phyloP scores from a whole-genome alignment of 768 basidiomycete species.

The Sarcodon sp. region DNA sequence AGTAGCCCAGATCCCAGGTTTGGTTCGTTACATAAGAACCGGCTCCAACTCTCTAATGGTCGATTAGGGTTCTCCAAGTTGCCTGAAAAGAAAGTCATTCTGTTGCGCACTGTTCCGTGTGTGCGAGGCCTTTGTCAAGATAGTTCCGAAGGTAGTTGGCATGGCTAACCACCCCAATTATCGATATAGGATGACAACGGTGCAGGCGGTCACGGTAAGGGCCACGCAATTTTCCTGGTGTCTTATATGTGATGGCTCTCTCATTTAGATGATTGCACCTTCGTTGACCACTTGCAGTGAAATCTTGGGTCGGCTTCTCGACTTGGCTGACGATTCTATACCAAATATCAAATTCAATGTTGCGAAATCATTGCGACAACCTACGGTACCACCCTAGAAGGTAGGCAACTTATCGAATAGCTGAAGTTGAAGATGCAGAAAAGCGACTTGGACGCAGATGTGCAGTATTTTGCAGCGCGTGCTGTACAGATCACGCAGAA shows the following conservation, averaged over 20 bases:
- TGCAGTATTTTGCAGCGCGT: constrained; percentile 83
- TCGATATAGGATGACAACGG: constrained; percentile 96
- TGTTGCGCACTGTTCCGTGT: constrained; percentile 87
- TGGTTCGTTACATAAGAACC: constrained; percentile 5
- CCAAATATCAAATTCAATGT: constrained; percentile 99
- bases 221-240: constrained; percentile 3
- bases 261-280: constrained; percentile 79
- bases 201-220: constrained; percentile 92
- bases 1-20: constrained; percentile 94
- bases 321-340: constrained; percentile 81
- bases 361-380: constrained; percentile 80
- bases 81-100: constrained; percentile 86
- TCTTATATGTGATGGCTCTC: constrained; percentile 1
- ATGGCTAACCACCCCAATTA: constrained; percentile 98
- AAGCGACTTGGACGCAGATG: constrained; percentile 88
- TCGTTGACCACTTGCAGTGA: constrained; percentile 77
- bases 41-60: constrained; percentile 5
- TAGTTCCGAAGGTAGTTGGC: constrained; percentile 89
- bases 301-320: constrained; percentile 73
- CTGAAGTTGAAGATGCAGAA: constrained; percentile 82
- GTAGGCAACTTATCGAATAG: constrained; percentile 58
- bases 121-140: constrained; percentile 92
- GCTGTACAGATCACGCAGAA: constrained; percentile 50
- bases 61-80: constrained; percentile 85
- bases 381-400: constrained; percentile 51